A percentile compares a stretch with the other conserved stretches of the same genome.
Evolutionary conservation across 768 basidiomycete species (phyloP).

Genomic region (Scleroderma bovista): DNA sequence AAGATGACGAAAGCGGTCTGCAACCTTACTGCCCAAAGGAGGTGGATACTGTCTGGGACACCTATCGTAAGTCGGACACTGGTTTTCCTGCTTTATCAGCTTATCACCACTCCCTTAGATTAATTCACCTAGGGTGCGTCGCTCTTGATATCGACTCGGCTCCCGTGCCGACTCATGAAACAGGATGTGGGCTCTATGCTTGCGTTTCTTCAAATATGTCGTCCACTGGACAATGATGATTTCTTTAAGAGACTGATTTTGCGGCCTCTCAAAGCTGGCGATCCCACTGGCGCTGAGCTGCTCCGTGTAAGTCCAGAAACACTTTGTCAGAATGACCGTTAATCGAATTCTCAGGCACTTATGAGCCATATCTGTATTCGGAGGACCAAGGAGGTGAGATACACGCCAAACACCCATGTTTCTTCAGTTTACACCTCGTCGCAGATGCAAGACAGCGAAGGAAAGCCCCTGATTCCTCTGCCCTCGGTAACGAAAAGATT

Average conservation of each 20-base stretch:
- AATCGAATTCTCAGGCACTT: conserved; percentile 43
- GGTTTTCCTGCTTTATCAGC: background rate
- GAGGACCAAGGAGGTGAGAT: conserved; percentile 69
- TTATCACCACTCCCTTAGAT: conserved; percentile 40
- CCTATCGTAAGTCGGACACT: conserved; percentile 64
- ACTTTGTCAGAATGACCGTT: background rate
- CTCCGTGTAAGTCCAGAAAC: conserved; percentile 46
- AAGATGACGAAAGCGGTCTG: conserved; percentile 74
- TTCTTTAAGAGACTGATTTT: conserved; percentile 76
- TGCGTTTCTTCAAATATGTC: conserved; percentile 81
- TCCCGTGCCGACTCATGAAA: background rate
- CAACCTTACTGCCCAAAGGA: conserved; percentile 59
- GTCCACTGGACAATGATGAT: conserved; percentile 76
- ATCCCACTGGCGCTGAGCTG: conserved; percentile 62
- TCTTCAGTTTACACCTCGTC: conserved; percentile 14
- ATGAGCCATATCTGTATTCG: conserved; percentile 79
- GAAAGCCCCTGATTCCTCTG: conserved; percentile 66
- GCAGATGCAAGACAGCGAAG: conserved; percentile 80
- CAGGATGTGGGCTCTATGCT: conserved; percentile 88
- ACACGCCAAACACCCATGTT: background rate
- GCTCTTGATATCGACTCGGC: background rate
- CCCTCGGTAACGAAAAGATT: conserved; percentile 47
- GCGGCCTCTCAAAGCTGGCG: conserved; percentile 69
- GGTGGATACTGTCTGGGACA: conserved; percentile 81
- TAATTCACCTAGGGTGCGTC: conserved; percentile 63